Conservation (phyloP, 495 filamentous ascomycete genomes). For the Podospora anserina region DNA sequence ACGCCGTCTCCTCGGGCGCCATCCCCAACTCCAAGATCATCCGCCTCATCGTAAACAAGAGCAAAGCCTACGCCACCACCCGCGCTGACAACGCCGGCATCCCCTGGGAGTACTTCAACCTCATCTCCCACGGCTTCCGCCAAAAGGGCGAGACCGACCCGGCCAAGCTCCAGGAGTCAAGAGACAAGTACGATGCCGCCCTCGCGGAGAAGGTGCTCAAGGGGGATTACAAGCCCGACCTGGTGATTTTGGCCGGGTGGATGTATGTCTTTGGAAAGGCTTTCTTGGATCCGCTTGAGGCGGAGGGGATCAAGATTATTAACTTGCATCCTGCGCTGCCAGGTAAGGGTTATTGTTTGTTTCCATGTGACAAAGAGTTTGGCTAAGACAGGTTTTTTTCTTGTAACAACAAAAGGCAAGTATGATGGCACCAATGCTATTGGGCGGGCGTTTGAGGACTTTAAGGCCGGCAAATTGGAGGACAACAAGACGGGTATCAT, state of each 20-base stretch:
- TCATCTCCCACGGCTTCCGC: slow-evolving; percentile 60
- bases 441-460: slow-evolving; percentile 72
- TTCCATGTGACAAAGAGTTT: neutral
- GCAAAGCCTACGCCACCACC: slow-evolving; percentile 71
- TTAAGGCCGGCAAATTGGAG: slow-evolving; percentile 65
- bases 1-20: slow-evolving; percentile 54
- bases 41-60: slow-evolving; percentile 79
- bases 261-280: slow-evolving; percentile 57
- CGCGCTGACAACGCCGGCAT: slow-evolving; percentile 69
- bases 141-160: slow-evolving; percentile 49
- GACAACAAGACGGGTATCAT: slow-evolving; percentile 71
- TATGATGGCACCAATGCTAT: slow-evolving; percentile 82
- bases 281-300: slow-evolving; percentile 62
- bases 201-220: slow-evolving; percentile 66
- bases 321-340: slow-evolving; percentile 84
- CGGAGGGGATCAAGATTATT: slow-evolving; percentile 63
- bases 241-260: slow-evolving; percentile 68
- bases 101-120: slow-evolving; percentile 82
- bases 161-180: slow-evolving; percentile 57
- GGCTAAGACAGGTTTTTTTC: neutral
- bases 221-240: slow-evolving; percentile 57
- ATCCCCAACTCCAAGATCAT: slow-evolving; percentile 63
- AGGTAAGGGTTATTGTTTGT: slow-evolving; percentile 20
- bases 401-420: slow-evolving; percentile 42
- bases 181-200: slow-evolving; percentile 74